Evolutionary conservation across 164 flowering plant genomes (phyloP), one percentile per base, ranked within the genome.

Genomic region (Taxillus chinensis): DNA sequence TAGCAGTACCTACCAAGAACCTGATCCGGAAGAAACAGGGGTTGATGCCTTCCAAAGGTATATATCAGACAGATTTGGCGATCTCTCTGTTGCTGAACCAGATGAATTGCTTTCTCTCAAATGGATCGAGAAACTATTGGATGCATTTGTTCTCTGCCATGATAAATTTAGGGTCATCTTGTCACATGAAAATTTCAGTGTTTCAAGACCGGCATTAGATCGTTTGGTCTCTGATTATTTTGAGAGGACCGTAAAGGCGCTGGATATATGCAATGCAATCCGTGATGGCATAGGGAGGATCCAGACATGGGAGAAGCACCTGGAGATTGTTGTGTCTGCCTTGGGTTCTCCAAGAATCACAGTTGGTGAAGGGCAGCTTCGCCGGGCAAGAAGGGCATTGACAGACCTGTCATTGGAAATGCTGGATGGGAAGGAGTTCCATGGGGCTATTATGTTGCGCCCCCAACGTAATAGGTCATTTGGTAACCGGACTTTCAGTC

Each of bases 261-360:
- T 92, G 8, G 98, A 92, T 68, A 83, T 92, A 17, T 92, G 98
- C 63, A 92, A 92, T 64, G 96, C 96, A 3, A 70, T 87, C 55
- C 74, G 98, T 0, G 95, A 89, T 39, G 98, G 96, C 40, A 78
- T 92, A 48, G 96, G 87, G 67, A 84, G 80, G 82, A 73, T 92
- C 64, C 72, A 89, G 50, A 87, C 80, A 62, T 92, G 98, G 98
- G 69, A 79, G 75, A 84, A 82, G 69, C 83, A 78, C 37, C 16
- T 89, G 67, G 96, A 92, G 68, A 89, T 92, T 55, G 90, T 89
- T 7, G 65, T 78, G 3, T 68, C 68, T 45, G 97, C 98, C 2
- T 62, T 93, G 59, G 84, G 80, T 15, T 55, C 51, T 9, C 79
- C 78, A 60, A 51, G 15, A n/a, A 77, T 74, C 69, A 67, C 65